Conservation (phyloP, 768 basidiomycete genomes). For the Pleurotus platypus region DNA sequence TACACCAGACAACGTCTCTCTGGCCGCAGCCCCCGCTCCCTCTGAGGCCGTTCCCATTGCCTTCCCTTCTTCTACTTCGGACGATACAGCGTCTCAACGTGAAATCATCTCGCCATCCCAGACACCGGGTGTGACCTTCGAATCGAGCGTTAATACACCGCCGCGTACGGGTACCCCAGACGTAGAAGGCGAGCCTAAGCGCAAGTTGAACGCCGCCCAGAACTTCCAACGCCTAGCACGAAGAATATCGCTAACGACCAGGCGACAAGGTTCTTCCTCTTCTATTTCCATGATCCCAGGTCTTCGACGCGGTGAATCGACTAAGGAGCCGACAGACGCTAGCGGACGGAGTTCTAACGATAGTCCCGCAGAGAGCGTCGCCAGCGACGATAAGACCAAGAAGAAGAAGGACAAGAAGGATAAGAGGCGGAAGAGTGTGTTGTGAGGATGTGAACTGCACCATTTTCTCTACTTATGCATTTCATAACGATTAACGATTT, state of each 20-base stretch:
- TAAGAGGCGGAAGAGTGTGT: conserved; percentile 64
- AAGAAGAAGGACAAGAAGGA: conserved; percentile 57
- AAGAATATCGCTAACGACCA: conserved; percentile 63
- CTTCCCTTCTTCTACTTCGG: conserved; percentile 29
- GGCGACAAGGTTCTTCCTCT: conserved; percentile 50
- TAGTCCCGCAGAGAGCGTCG: conserved; percentile 54
- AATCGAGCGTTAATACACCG: conserved; percentile 50
- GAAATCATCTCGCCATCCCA: conserved; percentile 14
- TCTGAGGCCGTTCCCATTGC: conserved; percentile 18
- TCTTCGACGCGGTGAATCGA: conserved; percentile 47
- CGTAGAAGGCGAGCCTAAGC: conserved; percentile 68
- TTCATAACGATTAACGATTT: conserved; percentile 15
- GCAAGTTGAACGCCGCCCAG: conserved; percentile 79
- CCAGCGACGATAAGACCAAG: conserved; percentile 46
- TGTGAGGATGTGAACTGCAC: conserved; percentile 20
- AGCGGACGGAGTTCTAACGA: conserved; percentile 43
- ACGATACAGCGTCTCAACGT: conserved; percentile 17
- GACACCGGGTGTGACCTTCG: conserved; percentile 63
- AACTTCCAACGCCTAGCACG: conserved; percentile 82
- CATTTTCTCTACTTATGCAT: background rate
- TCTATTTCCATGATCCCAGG: conserved; percentile 46
- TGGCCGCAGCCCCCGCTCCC: background rate
- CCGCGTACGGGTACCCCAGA: conserved; percentile 74
- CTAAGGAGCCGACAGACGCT: conserved; percentile 42
- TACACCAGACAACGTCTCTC: background rate